Evolutionary conservation across 1,284 basidiomycete species (phyloP).

Genomic region (Microbotryum intermedium): DNA sequence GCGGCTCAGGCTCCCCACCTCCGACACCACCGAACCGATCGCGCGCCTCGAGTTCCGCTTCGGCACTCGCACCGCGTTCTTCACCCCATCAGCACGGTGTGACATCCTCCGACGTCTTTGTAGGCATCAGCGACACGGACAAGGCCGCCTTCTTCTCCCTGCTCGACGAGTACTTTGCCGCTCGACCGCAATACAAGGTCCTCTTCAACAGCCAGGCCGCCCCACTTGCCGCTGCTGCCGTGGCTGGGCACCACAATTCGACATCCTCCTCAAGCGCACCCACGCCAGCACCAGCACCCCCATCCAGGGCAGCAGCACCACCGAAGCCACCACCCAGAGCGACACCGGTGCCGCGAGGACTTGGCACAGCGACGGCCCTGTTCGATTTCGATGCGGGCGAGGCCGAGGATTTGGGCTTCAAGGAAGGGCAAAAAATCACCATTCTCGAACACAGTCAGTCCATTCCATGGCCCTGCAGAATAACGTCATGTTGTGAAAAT

Average conservation of each 20-base stretch:
- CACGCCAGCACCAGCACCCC: background rate
- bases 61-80: background rate
- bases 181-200: constrained; percentile 15
- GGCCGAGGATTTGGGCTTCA: constrained; percentile 17
- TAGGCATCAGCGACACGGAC: constrained; percentile 4
- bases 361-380: constrained; percentile 14
- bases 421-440: constrained; percentile 14
- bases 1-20: background rate
- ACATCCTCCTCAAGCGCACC: background rate
- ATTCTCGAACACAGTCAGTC: constrained; percentile 21
- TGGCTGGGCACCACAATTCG: too few species aligned
- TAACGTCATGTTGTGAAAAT: background rate
- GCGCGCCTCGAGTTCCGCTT: background rate
- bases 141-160: constrained; percentile 27
- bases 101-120: constrained; percentile 7
- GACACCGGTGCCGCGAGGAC: background rate
- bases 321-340: background rate
- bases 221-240: too few species aligned
- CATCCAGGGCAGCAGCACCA: background rate
- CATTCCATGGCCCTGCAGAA: background rate
- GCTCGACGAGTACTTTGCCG: constrained; percentile 28
- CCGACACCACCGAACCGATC: background rate
- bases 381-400: constrained; percentile 17
- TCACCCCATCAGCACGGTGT: background rate
- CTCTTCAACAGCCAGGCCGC: constrained; percentile 5